Percentiles rank a stretch among this genome's conserved stretches.
Conservation (phyloP, 768 basidiomycete genomes). For the Suillus placidus region DNA sequence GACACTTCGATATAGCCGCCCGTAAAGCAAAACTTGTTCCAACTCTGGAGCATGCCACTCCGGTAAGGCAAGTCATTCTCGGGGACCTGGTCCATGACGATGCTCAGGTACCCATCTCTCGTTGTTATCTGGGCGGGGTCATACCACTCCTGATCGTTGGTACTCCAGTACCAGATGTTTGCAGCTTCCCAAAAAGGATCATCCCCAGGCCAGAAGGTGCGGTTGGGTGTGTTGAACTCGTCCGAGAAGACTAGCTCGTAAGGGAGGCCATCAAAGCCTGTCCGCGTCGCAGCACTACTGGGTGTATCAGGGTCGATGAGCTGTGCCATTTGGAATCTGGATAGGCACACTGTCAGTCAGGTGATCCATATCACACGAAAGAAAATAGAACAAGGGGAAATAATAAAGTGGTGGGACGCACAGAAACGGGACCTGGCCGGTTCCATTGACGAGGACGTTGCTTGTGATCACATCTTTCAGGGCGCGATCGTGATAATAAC, state of each 20-base stretch:
- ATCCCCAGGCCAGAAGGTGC: slow-evolving; percentile 59
- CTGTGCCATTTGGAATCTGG: slow-evolving; percentile 48
- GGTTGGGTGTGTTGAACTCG: slow-evolving; percentile 60
- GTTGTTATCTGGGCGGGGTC: slow-evolving; percentile 70
- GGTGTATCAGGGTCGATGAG: slow-evolving; percentile 79
- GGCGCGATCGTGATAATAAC: slow-evolving; percentile 45
- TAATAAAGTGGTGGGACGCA: slow-evolving; percentile 25
- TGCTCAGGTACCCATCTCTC: slow-evolving; percentile 62
- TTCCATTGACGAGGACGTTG: slow-evolving; percentile 67
- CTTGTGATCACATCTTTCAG: slow-evolving; percentile 54
- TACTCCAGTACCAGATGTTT: slow-evolving; percentile 73
- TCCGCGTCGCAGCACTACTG: slow-evolving; percentile 52
- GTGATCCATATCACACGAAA: slow-evolving; percentile 15
- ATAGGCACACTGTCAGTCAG: not conserved
- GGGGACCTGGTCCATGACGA: slow-evolving; percentile 60
- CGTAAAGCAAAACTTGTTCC: slow-evolving; percentile 91
- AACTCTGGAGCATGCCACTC: slow-evolving; percentile 82
- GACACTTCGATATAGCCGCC: slow-evolving; percentile 73
- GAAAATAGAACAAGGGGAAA: slow-evolving; percentile 1
- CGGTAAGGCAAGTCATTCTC: slow-evolving; percentile 64
- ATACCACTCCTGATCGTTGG: slow-evolving; percentile 77
- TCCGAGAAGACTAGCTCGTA: slow-evolving; percentile 73
- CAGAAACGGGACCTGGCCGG: slow-evolving; percentile 66
- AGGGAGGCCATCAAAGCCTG: slow-evolving; percentile 69
- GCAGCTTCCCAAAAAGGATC: slow-evolving; percentile 75